Evolutionary conservation across 2,329 filamentous ascomycete genomes (phyloP).

Genomic region (Xylariaceae sp.): DNA sequence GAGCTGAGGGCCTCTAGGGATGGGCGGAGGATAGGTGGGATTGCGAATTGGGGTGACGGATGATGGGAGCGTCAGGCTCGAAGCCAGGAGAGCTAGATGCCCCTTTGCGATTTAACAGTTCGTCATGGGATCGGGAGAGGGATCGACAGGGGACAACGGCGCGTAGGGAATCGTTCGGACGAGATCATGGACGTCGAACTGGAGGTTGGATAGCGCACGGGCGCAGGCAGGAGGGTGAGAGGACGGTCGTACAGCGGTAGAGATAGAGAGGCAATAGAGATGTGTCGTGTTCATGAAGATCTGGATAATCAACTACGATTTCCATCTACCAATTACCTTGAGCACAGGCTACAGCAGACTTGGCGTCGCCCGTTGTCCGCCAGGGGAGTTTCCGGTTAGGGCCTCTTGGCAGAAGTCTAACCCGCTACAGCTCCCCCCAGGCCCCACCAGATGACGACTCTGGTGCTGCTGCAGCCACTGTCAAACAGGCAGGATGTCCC

Average conservation of each 20-base stretch:
- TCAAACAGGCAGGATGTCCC: no score
- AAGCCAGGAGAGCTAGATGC: conserved; percentile 15
- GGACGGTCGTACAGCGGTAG: not conserved
- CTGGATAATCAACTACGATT: conserved; percentile 9
- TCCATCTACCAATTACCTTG: no score
- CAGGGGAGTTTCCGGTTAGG: not conserved
- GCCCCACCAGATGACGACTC: conserved; percentile 5
- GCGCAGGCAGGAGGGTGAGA: conserved; percentile 1
- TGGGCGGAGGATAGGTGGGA: not conserved
- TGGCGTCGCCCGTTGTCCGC: no score
- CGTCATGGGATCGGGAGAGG: conserved; percentile 9
- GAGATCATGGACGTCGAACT: not conserved
- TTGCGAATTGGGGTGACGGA: conserved; percentile 6
- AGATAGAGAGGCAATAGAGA: conserved; percentile 16
- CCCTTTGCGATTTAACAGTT: conserved; percentile 15
- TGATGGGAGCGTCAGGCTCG: conserved; percentile 11
- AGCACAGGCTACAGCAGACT: no score
- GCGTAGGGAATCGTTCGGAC: not conserved
- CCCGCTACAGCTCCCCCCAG: conserved; percentile 2
- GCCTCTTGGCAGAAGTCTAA: conserved; percentile 8
- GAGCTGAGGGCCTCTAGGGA: conserved; percentile 5
- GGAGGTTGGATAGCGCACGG: not conserved
- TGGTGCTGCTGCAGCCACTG: conserved; percentile 9
- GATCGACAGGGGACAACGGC: not conserved
- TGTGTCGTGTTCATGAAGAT: conserved; percentile 24